Conservation (phyloP, 2,329 filamentous ascomycete species). For the Parafenestella ontariensis region DNA sequence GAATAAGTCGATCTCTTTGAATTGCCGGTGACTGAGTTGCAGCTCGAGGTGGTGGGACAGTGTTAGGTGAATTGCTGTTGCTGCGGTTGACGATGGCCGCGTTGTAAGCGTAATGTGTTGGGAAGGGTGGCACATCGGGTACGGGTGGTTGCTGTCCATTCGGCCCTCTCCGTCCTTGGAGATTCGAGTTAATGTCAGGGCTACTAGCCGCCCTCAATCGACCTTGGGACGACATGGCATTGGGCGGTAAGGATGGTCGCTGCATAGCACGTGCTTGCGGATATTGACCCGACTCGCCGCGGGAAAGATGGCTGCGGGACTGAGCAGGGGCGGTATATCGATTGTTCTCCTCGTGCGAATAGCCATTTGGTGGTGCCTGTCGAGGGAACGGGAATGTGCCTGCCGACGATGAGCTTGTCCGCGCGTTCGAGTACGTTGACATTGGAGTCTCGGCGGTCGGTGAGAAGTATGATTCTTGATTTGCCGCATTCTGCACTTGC, state of each 20-base stretch:
- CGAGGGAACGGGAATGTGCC: slow-evolving; percentile 83
- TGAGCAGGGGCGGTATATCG: slow-evolving; percentile 90
- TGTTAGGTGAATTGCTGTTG: slow-evolving; percentile 79
- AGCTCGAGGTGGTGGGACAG: slow-evolving; percentile 71
- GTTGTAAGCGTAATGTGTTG: slow-evolving; percentile 63
- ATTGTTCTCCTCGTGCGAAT: slow-evolving; percentile 77
- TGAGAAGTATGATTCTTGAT: slow-evolving; percentile 94
- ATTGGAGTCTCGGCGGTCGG: slow-evolving; percentile 81
- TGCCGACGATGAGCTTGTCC: slow-evolving; percentile 74
- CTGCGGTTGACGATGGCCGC: slow-evolving; percentile 74
- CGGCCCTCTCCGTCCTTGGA: slow-evolving; percentile 64
- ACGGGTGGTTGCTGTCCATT: slow-evolving; percentile 53
- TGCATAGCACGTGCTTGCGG: slow-evolving; percentile 69
- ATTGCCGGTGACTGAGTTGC: slow-evolving; percentile 75
- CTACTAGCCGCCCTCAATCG: slow-evolving; percentile 92
- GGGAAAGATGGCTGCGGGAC: slow-evolving; percentile 75
- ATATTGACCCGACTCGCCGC: slow-evolving; percentile 74
- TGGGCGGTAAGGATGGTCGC: slow-evolving; percentile 79
- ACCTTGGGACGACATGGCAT: slow-evolving; percentile 58
- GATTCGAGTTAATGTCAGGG: slow-evolving; percentile 79
- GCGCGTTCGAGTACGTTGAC: slow-evolving; percentile 61
- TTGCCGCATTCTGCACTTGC: slow-evolving; percentile 64
- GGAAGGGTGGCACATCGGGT: slow-evolving; percentile 62
- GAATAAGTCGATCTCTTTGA: slow-evolving; percentile 65
- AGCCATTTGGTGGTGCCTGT: slow-evolving; percentile 70